Evolutionary conservation across 352 stramenopile genomes (phyloP), one percentile per base, ranked within the genome.

Genomic region (Phytophthora lateralis): DNA sequence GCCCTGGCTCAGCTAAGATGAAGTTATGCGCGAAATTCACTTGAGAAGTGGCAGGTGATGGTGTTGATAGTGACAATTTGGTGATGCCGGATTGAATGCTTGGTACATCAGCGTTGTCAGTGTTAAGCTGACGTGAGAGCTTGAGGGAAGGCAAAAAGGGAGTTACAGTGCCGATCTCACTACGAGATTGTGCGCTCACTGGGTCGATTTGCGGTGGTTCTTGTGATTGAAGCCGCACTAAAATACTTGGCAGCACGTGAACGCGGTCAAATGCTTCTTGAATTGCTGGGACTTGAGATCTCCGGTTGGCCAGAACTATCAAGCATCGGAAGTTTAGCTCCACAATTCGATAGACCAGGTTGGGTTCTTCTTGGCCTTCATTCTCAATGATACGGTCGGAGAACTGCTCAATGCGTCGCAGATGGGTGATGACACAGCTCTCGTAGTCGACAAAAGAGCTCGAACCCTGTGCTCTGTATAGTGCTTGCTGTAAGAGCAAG

Each of bases 261-360:
- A 41, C 32, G 7, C 39, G 26, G 9, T 35, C n/a, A 24, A 85
- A 75, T 5, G 71, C 76, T 10, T 64, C 38, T 17, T 73, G 56
- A 38, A 85, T 76, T 17, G 18, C 43, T 11, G 71, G 47, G 8
- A 66, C 49, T 4, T 63, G 51, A 9, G 60, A 53, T 24, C 73
- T 66, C 27, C 71, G 71, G 41, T 54, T 78, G 12, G 52, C 71
- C 18, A 85, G 58, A 4, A 67, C 55, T 8, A 90, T 54, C 9
- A 77, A 30, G 34, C 76, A 85, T 38, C 63, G 47, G 0, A 87
- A 44, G 15, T 81, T 60, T n/a, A 80, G 24, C n/a, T 66, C 70
- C 10, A 75, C 34, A 4, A 70, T 50, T 20, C 54, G 67, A 42
- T 32, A 45, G 17, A 75, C 27, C 24, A 63, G 60, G 9, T 43